phyloP scores from a whole-genome alignment of 2,329 filamentous ascomycete genomes.

The Xylariaceae sp. region DNA sequence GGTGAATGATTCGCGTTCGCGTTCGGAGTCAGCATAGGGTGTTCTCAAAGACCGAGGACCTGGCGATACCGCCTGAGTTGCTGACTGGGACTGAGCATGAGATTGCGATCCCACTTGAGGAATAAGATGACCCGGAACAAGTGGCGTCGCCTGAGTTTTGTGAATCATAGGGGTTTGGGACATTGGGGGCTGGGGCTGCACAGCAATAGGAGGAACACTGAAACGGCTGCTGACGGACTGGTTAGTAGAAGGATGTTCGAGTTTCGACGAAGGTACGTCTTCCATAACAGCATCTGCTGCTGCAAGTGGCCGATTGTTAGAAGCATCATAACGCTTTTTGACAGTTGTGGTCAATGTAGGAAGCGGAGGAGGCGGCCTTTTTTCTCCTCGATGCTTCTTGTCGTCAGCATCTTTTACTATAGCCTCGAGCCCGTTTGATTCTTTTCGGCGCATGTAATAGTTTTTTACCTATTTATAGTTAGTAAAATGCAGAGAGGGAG shows the following conservation, averaged over 20 bases:
- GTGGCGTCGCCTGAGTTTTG: constrained; percentile 26
- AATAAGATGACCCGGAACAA: constrained; percentile 25
- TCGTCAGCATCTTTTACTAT: constrained; percentile 57
- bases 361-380: constrained; percentile 51
- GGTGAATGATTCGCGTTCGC: constrained; percentile 33
- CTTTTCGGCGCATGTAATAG: constrained; percentile 60
- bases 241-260: constrained; percentile 37
- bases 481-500: constrained; percentile 15
- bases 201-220: constrained; percentile 40
- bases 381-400: constrained; percentile 52
- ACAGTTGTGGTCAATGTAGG: constrained; percentile 45
- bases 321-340: constrained; percentile 47
- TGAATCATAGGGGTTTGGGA: constrained; percentile 30
- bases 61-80: constrained; percentile 45
- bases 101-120: constrained; percentile 33
- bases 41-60: constrained; percentile 40
- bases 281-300: constrained; percentile 45
- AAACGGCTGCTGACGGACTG: constrained; percentile 40
- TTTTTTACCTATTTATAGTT: constrained; percentile 55
- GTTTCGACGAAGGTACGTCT: constrained; percentile 41
- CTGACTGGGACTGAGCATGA: constrained; percentile 36
- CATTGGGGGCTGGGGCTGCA: constrained; percentile 35
- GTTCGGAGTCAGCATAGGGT: constrained; percentile 44
- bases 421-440: constrained; percentile 56
- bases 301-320: constrained; percentile 43